Conservation (phyloP, 768 basidiomycete genomes). For the Infundibulicybe gibba region DNA sequence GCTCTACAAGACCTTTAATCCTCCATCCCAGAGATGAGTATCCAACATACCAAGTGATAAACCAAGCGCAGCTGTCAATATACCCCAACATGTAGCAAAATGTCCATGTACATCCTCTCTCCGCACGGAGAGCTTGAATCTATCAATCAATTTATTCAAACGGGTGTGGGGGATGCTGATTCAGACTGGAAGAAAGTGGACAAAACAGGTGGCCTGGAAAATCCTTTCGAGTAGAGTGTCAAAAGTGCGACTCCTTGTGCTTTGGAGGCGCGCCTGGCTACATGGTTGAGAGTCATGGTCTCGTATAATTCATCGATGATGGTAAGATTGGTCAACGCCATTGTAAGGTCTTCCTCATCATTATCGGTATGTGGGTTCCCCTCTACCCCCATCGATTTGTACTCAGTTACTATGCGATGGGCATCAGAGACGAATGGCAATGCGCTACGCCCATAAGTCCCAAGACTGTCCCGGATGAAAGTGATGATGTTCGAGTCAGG, state of each 20-base stretch:
- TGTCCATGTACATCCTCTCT: conserved; percentile 72
- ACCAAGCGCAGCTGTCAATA: conserved; percentile 74
- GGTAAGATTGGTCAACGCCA: conserved; percentile 38
- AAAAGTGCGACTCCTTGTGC: conserved; percentile 92
- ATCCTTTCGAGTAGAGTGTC: conserved; percentile 81
- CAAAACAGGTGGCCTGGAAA: conserved; percentile 51
- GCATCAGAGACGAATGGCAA: conserved; percentile 79
- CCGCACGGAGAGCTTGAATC: conserved; percentile 66
- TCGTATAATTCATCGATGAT: conserved; percentile 79
- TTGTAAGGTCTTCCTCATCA: conserved; percentile 12
- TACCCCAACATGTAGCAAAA: conserved; percentile 88
- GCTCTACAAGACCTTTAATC: conserved; percentile 43
- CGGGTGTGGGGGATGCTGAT: conserved; percentile 18
- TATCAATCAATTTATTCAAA: conserved; percentile 49
- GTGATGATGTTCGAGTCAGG: conserved; percentile 34
- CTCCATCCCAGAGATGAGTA: background rate
- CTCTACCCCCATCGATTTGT: conserved; percentile 8
- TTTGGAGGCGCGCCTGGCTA: conserved; percentile 81
- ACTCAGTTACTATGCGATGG: conserved; percentile 38
- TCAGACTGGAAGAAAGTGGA: conserved; percentile 15
- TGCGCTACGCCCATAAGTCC: conserved; percentile 74
- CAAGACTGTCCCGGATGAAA: conserved; percentile 70
- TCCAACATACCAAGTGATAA: conserved; percentile 57
- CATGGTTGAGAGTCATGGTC: conserved; percentile 84
- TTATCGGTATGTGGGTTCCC: conserved; percentile 1